A percentile compares a stretch with the other conserved stretches of the same genome.
Conservation (phyloP, 2,329 filamentous ascomycete species). For the Phaeophleospora eucalypticola region DNA sequence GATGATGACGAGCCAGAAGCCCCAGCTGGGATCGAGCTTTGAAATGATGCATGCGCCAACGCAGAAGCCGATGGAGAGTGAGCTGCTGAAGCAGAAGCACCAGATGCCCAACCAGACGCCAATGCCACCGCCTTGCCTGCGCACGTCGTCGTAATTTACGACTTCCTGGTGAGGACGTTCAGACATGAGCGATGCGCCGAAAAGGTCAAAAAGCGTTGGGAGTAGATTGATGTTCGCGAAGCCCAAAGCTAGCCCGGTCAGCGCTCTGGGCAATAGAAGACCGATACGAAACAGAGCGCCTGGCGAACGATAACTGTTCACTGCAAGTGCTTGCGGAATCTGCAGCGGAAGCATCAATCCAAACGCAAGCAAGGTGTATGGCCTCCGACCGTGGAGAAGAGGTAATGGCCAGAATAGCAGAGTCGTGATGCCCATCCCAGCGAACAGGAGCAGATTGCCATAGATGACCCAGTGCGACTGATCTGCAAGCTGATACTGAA, state of each 20-base stretch:
- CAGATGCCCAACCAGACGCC: constrained; percentile 76
- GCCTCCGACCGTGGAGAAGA: constrained; percentile 70
- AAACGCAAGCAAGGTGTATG: constrained; percentile 67
- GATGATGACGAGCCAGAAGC: constrained; percentile 69
- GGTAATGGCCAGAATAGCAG: constrained; percentile 71
- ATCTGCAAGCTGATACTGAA: constrained; percentile 72
- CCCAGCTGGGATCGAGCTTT: constrained; percentile 62
- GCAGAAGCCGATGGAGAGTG: constrained; percentile 67
- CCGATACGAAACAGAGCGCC: constrained; percentile 55
- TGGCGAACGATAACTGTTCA: constrained; percentile 55
- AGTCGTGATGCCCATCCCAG: constrained; percentile 66
- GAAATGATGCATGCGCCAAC: constrained; percentile 68
- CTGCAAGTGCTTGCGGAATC: constrained; percentile 69
- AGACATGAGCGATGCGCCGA: constrained; percentile 71
- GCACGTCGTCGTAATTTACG: constrained; percentile 62
- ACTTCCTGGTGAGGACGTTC: constrained; percentile 68
- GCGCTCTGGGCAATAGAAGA: constrained; percentile 59
- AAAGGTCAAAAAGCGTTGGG: constrained; percentile 67
- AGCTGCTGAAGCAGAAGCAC: constrained; percentile 73
- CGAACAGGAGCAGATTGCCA: constrained; percentile 69
- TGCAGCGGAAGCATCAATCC: constrained; percentile 67
- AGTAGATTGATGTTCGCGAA: constrained; percentile 76
- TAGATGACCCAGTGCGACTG: constrained; percentile 63
- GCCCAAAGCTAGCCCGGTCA: constrained; percentile 66
- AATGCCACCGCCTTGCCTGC: constrained; percentile 72